Evolutionary conservation across 2,329 filamentous ascomycete species (phyloP), one percentile per base, ranked within the genome.

Genomic region (Talaromyces atroroseus): DNA sequence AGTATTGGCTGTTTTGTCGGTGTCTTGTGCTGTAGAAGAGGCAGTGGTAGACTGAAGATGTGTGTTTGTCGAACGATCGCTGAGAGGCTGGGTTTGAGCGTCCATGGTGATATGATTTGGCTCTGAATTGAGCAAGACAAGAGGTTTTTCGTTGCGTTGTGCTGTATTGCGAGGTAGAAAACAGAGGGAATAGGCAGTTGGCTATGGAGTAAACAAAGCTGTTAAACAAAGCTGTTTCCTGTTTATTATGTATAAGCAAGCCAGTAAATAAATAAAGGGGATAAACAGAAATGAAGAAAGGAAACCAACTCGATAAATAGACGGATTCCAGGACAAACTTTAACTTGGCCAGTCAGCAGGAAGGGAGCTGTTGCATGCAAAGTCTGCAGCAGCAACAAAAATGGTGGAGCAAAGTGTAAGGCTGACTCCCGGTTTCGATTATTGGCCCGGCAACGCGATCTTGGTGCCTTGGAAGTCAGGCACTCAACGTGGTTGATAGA

Each of bases 51-150:
- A 61, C 44, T 59, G 62, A n/a, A 74, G 64, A 59, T 73, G 71
- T 36, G 71, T 75, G 65, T 75, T 75, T 60, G 73, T 74, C 21
- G 72, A 66, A 56, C 73, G 73, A 61, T 72, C 69, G 48, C 69
- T 63, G 53, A 75, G 68, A 50, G 73, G 73, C 50, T 68, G 62
- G 12, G 44, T 32, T n/a, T 45, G 46, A 4, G 51, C 23, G 42
- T 49, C 34, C 52, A 54, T 54, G 32, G 6, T 49, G 8, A 8
- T 46, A 14, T 48, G 24, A 18, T 14, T 6, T 34, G 14, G 24
- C n/a, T 6, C 42, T 45, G 32, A 21, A 21, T 20, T 24, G 4
- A 23, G 24, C 10, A 18, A 14, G 10, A 7, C 11, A 18, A 12
- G 7, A 1, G 36, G 16, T 23, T 38, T 63, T 24, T 49, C 55